Percentiles rank a stretch among this genome's conserved stretches.
Conservation (phyloP, 192 early-diverging fungal genomes). For the Backusella morwellensis region DNA sequence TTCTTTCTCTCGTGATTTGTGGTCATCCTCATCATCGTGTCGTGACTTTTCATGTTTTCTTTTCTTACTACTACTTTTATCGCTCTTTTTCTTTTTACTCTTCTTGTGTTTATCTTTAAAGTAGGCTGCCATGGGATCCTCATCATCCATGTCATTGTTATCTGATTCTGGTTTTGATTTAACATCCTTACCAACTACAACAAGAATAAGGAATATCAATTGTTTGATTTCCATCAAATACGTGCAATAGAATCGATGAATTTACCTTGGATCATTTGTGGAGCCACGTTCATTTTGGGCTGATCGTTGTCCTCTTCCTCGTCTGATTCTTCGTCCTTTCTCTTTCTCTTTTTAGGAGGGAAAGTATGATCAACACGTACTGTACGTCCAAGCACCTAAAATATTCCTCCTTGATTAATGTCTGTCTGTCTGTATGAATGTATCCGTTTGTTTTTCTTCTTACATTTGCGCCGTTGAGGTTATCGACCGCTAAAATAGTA, state of each 20-base stretch:
- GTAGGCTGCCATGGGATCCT: slow-evolving; percentile 67
- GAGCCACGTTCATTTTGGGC: slow-evolving; percentile 53
- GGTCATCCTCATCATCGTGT: neutral
- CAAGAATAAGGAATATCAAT: neutral
- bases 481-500: slow-evolving; percentile 93
- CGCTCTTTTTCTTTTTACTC: slow-evolving; percentile 39
- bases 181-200: neutral
- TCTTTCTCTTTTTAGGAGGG: slow-evolving; percentile 62
- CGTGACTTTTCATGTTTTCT: neutral
- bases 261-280: slow-evolving; percentile 33
- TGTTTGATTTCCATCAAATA: neutral
- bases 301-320: slow-evolving; percentile 40
- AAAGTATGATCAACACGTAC: slow-evolving; percentile 78
- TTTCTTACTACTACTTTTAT: slow-evolving; percentile 1
- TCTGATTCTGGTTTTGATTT: neutral
- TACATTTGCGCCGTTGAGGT: slow-evolving; percentile 81
- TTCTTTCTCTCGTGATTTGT: neutral
- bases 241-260: neutral
- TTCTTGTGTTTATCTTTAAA: slow-evolving; percentile 64
- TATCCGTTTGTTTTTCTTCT: neutral
- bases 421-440: neutral
- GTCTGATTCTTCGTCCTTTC: slow-evolving; percentile 50
- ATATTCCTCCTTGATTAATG: neutral
- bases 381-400: slow-evolving; percentile 47
- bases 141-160: slow-evolving; percentile 25